phyloP scores from a whole-genome alignment of 108 stramenopile species.

The Aurantiochytrium sp. region DNA sequence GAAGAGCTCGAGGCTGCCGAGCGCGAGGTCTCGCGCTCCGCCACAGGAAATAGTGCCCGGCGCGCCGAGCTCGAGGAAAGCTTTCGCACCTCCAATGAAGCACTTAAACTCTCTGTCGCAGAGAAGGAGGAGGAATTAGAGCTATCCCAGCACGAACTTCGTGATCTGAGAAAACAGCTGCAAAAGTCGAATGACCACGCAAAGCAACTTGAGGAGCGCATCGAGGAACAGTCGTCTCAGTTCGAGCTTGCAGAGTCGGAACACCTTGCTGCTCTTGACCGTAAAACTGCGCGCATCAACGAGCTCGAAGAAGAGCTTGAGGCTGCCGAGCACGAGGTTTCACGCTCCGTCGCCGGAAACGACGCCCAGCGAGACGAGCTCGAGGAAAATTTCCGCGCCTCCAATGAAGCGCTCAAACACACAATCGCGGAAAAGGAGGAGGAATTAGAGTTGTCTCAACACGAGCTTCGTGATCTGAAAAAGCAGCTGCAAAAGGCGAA shows the following conservation, averaged over 20 bases:
- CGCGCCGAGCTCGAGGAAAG: neutral
- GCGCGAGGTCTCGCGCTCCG: neutral
- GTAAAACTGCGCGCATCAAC: neutral
- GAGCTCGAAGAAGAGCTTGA: too few species aligned
- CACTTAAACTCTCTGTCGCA: neutral
- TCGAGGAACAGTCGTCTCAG: neutral
- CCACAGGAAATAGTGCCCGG: neutral
- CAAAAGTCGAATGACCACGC: neutral
- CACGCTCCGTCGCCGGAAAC: neutral
- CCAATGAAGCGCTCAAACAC: neutral
- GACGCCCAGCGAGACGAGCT: neutral
- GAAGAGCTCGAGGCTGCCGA: neutral
- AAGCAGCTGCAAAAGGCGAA: neutral
- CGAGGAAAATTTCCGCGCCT: neutral
- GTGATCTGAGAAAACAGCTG: neutral
- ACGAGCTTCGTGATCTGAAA: neutral
- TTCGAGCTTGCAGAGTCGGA: neutral
- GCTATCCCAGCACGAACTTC: neutral
- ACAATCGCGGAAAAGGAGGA: neutral
- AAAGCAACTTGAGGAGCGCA: neutral
- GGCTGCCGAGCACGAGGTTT: neutral
- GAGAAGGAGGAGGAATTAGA: neutral
- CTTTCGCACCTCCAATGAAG: neutral
- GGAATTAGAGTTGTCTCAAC: neutral
- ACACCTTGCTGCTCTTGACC: neutral